Base-by-base conservation (phyloP, 345 rosid species). In the Populus davidiana region DNA sequence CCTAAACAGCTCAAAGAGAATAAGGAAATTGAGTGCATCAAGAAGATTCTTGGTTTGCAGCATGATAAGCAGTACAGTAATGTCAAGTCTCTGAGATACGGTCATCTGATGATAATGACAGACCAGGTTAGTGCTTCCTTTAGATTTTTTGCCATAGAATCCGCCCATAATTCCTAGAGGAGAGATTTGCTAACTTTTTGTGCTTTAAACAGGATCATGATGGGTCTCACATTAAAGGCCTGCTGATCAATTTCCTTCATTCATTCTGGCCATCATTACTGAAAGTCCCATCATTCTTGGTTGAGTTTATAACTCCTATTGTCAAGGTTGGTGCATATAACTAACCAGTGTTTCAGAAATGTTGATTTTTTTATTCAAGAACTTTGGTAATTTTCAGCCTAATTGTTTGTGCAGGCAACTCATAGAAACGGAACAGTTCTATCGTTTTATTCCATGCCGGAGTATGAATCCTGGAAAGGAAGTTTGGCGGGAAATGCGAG, bases 71-170 rank as follows among this genome's bases (percentile, higher is more conserved):
- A 85, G 72, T 96, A 96, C 54, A 83, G 81, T n/a, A 86, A 73
- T 82, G 88, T 90, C 77, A 96, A 90, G 85, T 75, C 97, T n/a
- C 77, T 96, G 85, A 89, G 99, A 96, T 96, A 96, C 80, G 99
- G 98, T 72, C 94, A 89, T 82, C 67, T 96, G 91, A 96, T 96
- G 99, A 96, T 96, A 75, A 96, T 96, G 99, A 94, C 99, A 4
- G 99, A 96, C 82, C 99, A 94, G 94, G 99, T 91, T 54, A 12
- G 67, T 41, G 35, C 35, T 29, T 72, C 71, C 56, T 54, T 64
- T 76, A 33, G 20, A 73, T 2, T 70, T 64, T 36, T 35, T 35
- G 17, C n/a, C 23, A 8, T 75, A 0, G 31, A 20, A 9, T 56
- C 63, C 7, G 73, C 35, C 33, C 29, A 14, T 5, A 52, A 39